Percentiles rank a stretch among this genome's conserved stretches.
Conservation (phyloP, 495 filamentous ascomycete species). For the Aspergillus indologenus region DNA sequence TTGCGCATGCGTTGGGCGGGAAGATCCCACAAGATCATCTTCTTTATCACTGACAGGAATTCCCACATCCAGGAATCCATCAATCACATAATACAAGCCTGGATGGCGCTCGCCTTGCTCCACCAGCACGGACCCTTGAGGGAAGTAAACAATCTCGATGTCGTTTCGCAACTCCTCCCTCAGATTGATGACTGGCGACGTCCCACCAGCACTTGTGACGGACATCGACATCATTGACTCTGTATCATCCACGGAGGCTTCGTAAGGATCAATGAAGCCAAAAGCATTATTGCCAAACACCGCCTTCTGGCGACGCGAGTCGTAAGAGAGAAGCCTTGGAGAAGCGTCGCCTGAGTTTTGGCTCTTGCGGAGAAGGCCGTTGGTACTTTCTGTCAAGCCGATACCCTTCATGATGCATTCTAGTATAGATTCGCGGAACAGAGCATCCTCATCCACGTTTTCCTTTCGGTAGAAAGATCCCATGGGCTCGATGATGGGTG, state of each 20-base stretch:
- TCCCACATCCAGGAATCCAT: conserved; percentile 93
- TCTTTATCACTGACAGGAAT: conserved; percentile 59
- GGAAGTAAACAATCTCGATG: conserved; percentile 97
- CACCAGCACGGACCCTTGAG: conserved; percentile 90
- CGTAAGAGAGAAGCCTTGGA: conserved; percentile 79
- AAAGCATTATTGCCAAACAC: conserved; percentile 88
- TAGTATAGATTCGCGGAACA: conserved; percentile 86
- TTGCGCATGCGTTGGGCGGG: conserved; percentile 26
- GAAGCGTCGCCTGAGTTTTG: conserved; percentile 75
- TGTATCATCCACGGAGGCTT: conserved; percentile 76
- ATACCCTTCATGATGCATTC: conserved; percentile 96
- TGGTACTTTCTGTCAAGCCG: conserved; percentile 65
- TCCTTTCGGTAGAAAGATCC: conserved; percentile 63
- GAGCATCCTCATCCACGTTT: conserved; percentile 74
- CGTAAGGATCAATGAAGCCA: conserved; percentile 89
- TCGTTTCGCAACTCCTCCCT: conserved; percentile 77
- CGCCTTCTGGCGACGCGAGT: conserved; percentile 78
- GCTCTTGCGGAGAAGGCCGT: conserved; percentile 57
- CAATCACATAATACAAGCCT: conserved; percentile 95
- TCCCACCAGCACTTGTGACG: conserved; percentile 51
- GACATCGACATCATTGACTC: conserved; percentile 78
- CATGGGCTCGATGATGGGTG: conserved; percentile 25
- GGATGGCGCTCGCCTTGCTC: conserved; percentile 96
- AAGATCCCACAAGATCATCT: conserved; percentile 39
- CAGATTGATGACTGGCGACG: conserved; percentile 56